A percentile compares a stretch with the other conserved stretches of the same genome.
Conservation (phyloP, 495 filamentous ascomycete species). For the Aspergillus wentii region DNA sequence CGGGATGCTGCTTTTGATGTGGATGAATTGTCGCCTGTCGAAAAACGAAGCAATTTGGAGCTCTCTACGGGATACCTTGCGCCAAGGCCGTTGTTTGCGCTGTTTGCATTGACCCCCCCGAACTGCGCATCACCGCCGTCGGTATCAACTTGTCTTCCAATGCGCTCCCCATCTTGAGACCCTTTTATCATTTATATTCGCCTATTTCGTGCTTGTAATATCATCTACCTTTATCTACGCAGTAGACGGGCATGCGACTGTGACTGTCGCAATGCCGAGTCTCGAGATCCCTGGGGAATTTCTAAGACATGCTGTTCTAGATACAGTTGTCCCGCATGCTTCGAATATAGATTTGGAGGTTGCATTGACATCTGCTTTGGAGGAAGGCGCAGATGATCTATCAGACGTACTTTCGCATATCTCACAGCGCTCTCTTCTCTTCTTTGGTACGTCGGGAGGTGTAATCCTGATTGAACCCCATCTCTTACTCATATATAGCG, state of each 20-base stretch:
- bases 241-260: constrained; percentile 19
- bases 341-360: constrained; percentile 62
- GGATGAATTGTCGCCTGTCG: constrained; percentile 13
- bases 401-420: constrained; percentile 6
- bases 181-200: neutral
- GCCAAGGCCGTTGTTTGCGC: constrained; percentile 24
- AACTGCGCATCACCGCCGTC: constrained; percentile 7
- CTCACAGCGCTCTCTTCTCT: constrained; percentile 36
- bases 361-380: constrained; percentile 43
- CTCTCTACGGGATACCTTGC: constrained; percentile 4
- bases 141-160: neutral
- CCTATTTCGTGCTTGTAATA: neutral
- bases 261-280: constrained; percentile 32
- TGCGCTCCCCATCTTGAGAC: neutral
- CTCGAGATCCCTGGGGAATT: constrained; percentile 51
- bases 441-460: constrained; percentile 60
- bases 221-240: neutral
- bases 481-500: constrained; percentile 60
- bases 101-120: constrained; percentile 22
- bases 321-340: constrained; percentile 71
- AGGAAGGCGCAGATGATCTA: constrained; percentile 41
- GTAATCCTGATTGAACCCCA: constrained; percentile 17
- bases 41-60: constrained; percentile 9
- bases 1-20: constrained; percentile 4
- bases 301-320: constrained; percentile 66